Evolutionary conservation across 2,329 filamentous ascomycete species (phyloP).

Genomic region (Cladosporium sp.): DNA sequence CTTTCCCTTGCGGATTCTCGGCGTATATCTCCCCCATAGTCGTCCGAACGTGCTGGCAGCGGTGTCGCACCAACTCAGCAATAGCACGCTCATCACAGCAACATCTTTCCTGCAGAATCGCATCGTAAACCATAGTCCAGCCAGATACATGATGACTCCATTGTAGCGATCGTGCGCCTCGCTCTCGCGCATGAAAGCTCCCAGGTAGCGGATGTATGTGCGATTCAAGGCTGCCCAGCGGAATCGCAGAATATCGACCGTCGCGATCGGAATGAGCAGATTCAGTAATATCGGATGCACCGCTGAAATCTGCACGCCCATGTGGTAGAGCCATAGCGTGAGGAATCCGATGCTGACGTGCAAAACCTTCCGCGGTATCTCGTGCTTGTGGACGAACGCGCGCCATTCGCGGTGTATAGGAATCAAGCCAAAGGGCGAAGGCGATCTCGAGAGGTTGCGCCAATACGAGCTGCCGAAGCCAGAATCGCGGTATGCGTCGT

Average conservation of each 20-base stretch:
- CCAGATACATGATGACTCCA: constrained; percentile 93
- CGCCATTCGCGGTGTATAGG: constrained; percentile 93
- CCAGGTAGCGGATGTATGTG: constrained; percentile 79
- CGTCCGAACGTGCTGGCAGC: constrained; percentile 93
- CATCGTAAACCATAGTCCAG: constrained; percentile 84
- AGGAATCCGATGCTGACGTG: constrained; percentile 97
- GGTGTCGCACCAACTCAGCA: constrained; percentile 97
- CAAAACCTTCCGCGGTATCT: constrained; percentile 88
- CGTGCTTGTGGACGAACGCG: constrained; percentile 87
- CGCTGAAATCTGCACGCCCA: constrained; percentile 70
- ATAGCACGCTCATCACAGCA: constrained; percentile 80
- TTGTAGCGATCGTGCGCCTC: constrained; percentile 88
- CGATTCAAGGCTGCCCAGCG: constrained; percentile 78
- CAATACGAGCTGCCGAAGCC: constrained; percentile 76
- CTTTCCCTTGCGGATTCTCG: constrained; percentile 81
- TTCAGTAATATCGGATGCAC: constrained; percentile 84
- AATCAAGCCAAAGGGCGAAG: constrained; percentile 89
- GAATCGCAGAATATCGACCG: constrained; percentile 80
- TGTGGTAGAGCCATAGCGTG: constrained; percentile 80
- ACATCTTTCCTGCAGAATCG: constrained; percentile 91
- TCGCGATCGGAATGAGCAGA: constrained; percentile 79
- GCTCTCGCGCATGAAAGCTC: constrained; percentile 93
- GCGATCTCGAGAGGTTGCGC: constrained; percentile 86
- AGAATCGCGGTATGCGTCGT: constrained; percentile 29
- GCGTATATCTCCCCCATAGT: constrained; percentile 85